phyloP scores from a whole-genome alignment of 1,284 basidiomycete genomes.

The Gomphus sp. region DNA sequence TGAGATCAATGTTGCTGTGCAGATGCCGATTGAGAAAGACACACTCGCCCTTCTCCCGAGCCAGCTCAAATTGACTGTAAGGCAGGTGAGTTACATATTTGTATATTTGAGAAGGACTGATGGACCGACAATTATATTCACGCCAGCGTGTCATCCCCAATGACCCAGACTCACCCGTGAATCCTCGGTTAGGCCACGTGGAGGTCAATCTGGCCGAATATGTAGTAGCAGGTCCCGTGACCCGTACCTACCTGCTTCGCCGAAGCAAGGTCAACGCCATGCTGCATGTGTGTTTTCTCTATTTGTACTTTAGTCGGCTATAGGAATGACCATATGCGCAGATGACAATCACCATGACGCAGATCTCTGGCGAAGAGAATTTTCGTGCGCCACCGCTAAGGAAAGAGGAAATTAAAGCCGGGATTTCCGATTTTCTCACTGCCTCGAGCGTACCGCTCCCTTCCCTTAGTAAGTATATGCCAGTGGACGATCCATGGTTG shows the following conservation, averaged over 20 bases:
- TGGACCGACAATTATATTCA: background rate
- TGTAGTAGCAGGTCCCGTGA: constrained; percentile 51
- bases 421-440: constrained; percentile 50
- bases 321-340: constrained; percentile 18
- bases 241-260: constrained; percentile 60
- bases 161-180: constrained; percentile 41
- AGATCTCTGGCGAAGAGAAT: constrained; percentile 45
- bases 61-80: constrained; percentile 55
- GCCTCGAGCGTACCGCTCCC: constrained; percentile 42
- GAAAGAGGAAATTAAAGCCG: constrained; percentile 61
- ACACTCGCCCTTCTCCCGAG: constrained; percentile 39
- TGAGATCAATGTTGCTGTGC: constrained; percentile 44
- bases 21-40: constrained; percentile 45
- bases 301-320: background rate
- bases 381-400: constrained; percentile 61
- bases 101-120: background rate
- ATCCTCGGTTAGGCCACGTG: constrained; percentile 56
- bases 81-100: constrained; percentile 35
- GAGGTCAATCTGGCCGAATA: constrained; percentile 72
- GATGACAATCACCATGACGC: constrained; percentile 53
- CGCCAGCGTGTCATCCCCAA: constrained; percentile 37
- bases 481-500: constrained; percentile 26
- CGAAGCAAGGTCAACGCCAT: constrained; percentile 76
- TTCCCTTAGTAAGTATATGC: constrained; percentile 37
- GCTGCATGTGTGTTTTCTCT: constrained; percentile 39